These are phyloP conservation scores for Nectriaceae sp. DNA, from an alignment of 2,329 filamentous ascomycete species.

Conservation along the genomic window DNA sequence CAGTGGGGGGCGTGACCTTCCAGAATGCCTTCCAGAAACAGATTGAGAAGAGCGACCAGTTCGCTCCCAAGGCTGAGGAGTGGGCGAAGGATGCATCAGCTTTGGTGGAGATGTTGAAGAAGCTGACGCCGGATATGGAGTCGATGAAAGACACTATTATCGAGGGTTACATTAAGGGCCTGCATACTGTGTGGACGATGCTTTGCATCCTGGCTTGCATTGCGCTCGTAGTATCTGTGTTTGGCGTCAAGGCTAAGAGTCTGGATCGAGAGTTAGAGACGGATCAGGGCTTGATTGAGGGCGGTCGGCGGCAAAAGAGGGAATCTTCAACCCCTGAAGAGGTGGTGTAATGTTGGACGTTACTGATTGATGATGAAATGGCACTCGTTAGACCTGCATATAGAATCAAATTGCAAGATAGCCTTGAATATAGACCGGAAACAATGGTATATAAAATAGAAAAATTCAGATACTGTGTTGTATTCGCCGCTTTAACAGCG, in stretches of 20 bases:
- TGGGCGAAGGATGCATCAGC: conserved; percentile 60
- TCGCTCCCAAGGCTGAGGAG: conserved; percentile 42
- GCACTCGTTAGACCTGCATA: too few relatives aligned
- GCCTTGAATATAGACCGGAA: too few relatives aligned
- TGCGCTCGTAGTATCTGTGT: conserved; percentile 17
- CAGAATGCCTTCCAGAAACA: conserved; percentile 63
- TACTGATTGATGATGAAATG: too few relatives aligned
- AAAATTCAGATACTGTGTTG: too few relatives aligned
- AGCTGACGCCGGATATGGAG: conserved; percentile 41
- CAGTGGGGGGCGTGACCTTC: conserved; percentile 68
- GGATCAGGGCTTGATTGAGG: conserved; percentile 16
- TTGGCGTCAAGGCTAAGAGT: conserved; percentile 19
- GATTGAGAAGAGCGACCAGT: conserved; percentile 47
- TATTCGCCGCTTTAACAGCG: too few relatives aligned
- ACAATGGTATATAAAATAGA: too few relatives aligned
- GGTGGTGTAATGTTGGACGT: conserved; percentile 18
- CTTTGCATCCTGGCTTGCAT: conserved; percentile 32
- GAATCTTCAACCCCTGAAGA: conserved; percentile 2
- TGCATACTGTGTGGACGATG: conserved; percentile 36
- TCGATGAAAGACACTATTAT: conserved; percentile 29
- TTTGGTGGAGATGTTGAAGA: conserved; percentile 48
- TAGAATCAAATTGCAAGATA: too few relatives aligned
- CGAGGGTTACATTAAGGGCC: conserved; percentile 33
- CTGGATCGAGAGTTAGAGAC: conserved; percentile 25
- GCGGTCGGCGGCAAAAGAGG: background rate